phyloP scores from a whole-genome alignment of 768 basidiomycete genomes.

The Leccinum aurantiacum region DNA sequence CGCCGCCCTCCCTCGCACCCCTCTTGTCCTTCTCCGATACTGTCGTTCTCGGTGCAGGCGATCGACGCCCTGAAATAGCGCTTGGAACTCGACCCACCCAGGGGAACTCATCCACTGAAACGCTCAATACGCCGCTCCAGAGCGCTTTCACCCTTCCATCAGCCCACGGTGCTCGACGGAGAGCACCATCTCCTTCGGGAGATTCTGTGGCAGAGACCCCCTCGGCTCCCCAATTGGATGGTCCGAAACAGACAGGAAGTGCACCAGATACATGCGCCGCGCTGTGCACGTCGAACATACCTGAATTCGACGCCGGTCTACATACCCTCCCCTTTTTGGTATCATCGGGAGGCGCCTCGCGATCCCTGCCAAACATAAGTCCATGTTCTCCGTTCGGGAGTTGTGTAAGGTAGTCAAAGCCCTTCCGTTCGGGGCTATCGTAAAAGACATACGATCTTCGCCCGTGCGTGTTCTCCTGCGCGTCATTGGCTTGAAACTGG shows the following conservation, averaged over 20 bases:
- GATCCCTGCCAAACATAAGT: slow-evolving; percentile 70
- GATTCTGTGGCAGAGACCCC: slow-evolving; percentile 19
- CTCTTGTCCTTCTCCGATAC: slow-evolving; percentile 5
- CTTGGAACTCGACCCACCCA: slow-evolving; percentile 70
- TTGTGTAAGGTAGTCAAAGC: slow-evolving; percentile 72
- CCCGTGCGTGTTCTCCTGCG: slow-evolving; percentile 30
- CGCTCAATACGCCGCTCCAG: slow-evolving; percentile 66
- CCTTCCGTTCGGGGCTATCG: slow-evolving; percentile 36
- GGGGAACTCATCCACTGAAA: slow-evolving; percentile 60
- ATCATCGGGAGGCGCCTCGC: slow-evolving; percentile 28
- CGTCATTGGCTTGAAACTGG: slow-evolving; percentile 11
- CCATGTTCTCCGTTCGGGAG: slow-evolving; percentile 44
- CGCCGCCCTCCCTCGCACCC: slow-evolving; percentile 13
- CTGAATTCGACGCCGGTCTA: slow-evolving; percentile 27
- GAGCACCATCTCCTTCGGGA: slow-evolving; percentile 8
- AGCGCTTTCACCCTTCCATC: slow-evolving; percentile 50
- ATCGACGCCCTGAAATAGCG: slow-evolving; percentile 43
- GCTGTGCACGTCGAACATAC: slow-evolving; percentile 35
- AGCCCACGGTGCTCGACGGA: slow-evolving; percentile 32
- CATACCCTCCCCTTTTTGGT: slow-evolving; percentile 8
- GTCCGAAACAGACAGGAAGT: slow-evolving; percentile 55
- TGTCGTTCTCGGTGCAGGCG: slow-evolving; percentile 10
- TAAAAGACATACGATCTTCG: slow-evolving; percentile 60
- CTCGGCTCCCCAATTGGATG: slow-evolving; percentile 43
- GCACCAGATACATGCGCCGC: slow-evolving; percentile 48